phyloP scores from a whole-genome alignment of 495 filamentous ascomycete genomes.

The Xylaria venustula region DNA sequence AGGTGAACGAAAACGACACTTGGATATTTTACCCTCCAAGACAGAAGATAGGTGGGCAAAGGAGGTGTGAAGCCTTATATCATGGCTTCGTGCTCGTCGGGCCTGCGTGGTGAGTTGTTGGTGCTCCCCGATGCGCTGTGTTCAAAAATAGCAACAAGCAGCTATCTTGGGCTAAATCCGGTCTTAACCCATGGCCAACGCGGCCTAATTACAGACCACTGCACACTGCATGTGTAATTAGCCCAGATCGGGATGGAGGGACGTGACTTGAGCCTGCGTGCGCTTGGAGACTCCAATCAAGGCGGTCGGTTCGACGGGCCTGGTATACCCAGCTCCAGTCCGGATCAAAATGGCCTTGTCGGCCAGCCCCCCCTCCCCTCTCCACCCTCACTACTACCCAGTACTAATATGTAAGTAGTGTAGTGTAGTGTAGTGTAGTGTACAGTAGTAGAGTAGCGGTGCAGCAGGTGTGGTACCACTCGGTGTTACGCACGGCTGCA shows the following conservation, averaged over 20 bases:
- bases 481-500: constrained; percentile 33
- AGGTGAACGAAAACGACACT: constrained; percentile 47
- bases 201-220: constrained; percentile 34
- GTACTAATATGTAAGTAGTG: no score
- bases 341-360: constrained; percentile 30
- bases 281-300: constrained; percentile 47
- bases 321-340: constrained; percentile 26
- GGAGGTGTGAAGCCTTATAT: constrained; percentile 53
- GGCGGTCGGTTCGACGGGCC: constrained; percentile 40
- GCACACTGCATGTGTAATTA: constrained; percentile 35
- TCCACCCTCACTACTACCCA: no score
- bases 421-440: neutral
- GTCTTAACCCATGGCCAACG: constrained; percentile 31
- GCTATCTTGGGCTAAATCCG: constrained; percentile 33
- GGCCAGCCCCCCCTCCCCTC: constrained; percentile 28
- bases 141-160: constrained; percentile 38
- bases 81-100: constrained; percentile 31
- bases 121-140: constrained; percentile 25
- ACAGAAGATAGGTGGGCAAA: constrained; percentile 33
- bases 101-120: constrained; percentile 26
- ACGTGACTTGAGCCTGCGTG: constrained; percentile 31
- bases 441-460: constrained; percentile 16
- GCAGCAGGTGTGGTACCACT: constrained; percentile 31
- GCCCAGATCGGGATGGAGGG: constrained; percentile 26
- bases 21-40: constrained; percentile 39